Percentiles rank a stretch among this genome's conserved stretches.
Conservation (phyloP, 768 basidiomycete species). For the Auricularia sp. region DNA sequence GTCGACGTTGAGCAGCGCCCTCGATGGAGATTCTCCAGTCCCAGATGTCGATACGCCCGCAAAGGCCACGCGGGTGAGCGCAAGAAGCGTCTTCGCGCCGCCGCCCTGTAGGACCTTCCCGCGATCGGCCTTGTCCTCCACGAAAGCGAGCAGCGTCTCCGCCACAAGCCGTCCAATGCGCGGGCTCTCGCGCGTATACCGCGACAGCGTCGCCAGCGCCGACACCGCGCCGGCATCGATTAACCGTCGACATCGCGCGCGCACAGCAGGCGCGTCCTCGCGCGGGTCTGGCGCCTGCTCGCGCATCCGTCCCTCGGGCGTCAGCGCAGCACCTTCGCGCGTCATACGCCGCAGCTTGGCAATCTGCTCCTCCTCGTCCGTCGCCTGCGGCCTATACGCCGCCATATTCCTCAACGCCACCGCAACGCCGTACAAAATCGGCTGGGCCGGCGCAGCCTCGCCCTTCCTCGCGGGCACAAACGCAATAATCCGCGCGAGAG, state of each 20-base stretch:
- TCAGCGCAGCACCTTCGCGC: neutral
- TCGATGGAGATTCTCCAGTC: slow-evolving; percentile 21
- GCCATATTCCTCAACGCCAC: slow-evolving; percentile 69
- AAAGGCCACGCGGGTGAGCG: slow-evolving; percentile 41
- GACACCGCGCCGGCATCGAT: slow-evolving; percentile 55
- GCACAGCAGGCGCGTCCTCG: slow-evolving; percentile 62
- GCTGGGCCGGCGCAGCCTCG: slow-evolving; percentile 5
- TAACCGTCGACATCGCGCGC: slow-evolving; percentile 44
- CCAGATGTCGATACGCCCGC: slow-evolving; percentile 1
- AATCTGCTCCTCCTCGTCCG: slow-evolving; percentile 75
- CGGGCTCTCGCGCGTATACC: slow-evolving; percentile 48
- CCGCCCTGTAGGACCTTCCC: slow-evolving; percentile 70
- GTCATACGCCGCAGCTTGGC: slow-evolving; percentile 74
- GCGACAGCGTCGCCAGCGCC: slow-evolving; percentile 48
- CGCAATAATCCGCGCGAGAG: slow-evolving; percentile 49
- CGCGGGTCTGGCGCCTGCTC: slow-evolving; percentile 23
- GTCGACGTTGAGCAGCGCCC: slow-evolving; percentile 26
- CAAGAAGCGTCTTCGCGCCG: slow-evolving; percentile 56
- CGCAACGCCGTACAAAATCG: slow-evolving; percentile 55
- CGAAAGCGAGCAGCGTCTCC: slow-evolving; percentile 55
- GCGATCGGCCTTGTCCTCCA: slow-evolving; percentile 70
- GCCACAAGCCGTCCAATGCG: slow-evolving; percentile 51
- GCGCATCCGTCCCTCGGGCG: neutral
- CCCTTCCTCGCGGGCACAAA: slow-evolving; percentile 32
- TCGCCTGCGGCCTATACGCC: slow-evolving; percentile 57